Evolutionary conservation across 2,329 filamentous ascomycete species (phyloP).

Genomic region (Pseudogymnoascus sp.): DNA sequence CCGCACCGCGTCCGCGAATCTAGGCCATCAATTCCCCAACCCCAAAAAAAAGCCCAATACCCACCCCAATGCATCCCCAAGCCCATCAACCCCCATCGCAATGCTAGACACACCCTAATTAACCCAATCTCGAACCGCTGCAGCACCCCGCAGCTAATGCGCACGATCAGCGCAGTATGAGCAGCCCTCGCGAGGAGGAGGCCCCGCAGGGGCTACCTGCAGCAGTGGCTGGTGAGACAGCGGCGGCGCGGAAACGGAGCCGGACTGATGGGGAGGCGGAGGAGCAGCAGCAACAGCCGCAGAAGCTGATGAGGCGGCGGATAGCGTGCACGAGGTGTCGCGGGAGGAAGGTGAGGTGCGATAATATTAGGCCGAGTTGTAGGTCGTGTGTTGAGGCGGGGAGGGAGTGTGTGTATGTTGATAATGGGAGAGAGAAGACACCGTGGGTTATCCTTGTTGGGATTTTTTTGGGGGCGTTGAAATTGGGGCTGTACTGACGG

Average conservation of each 20-base stretch:
- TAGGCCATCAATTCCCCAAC: too few species aligned
- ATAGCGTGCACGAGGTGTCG: constrained; percentile 24
- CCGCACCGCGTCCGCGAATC: too few species aligned
- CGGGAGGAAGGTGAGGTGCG: constrained; percentile 24
- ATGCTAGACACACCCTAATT: too few species aligned
- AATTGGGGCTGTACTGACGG: neutral
- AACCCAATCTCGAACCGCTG: too few species aligned
- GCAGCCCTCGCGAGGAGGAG: neutral
- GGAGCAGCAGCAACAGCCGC: too few species aligned
- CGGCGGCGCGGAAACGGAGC: neutral
- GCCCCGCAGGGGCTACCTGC: neutral
- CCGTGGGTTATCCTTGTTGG: neutral
- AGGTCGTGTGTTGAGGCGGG: constrained; percentile 18
- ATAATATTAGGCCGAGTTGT: constrained; percentile 21
- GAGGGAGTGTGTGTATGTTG: constrained; percentile 20
- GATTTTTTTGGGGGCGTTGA: neutral
- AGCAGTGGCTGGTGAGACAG: neutral
- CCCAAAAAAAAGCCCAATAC: too few species aligned
- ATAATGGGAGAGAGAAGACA: neutral
- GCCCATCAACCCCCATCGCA: too few species aligned
- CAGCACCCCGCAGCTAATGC: too few species aligned
- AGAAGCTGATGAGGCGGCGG: neutral
- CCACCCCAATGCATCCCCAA: too few species aligned
- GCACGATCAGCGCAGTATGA: neutral
- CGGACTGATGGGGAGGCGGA: neutral